A percentile compares a stretch with the other conserved stretches of the same genome.
phyloP scores from a whole-genome alignment of 441 rosid genomes.

The Melastoma candidum region DNA sequence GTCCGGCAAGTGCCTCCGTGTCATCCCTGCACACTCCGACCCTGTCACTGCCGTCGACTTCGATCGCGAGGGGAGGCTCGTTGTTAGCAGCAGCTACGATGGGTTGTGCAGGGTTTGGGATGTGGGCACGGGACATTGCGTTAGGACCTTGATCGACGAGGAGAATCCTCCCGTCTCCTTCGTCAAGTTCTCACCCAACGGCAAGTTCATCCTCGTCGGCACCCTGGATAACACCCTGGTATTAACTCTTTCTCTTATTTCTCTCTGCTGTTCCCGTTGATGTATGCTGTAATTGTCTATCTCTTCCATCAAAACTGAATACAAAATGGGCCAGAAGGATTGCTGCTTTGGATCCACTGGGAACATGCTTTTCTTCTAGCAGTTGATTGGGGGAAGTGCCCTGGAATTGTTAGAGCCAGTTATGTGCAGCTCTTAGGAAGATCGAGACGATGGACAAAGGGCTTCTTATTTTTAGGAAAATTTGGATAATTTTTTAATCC shows the following conservation, averaged over 20 bases:
- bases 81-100: constrained; percentile 85
- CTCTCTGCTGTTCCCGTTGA: background rate
- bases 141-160: constrained; percentile 80
- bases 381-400: too few species aligned
- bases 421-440: too few species aligned
- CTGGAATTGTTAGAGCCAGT: too few species aligned
- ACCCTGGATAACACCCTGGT: constrained; percentile 83
- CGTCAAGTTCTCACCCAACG: constrained; percentile 83
- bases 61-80: constrained; percentile 63
- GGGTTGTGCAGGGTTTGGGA: constrained; percentile 92
- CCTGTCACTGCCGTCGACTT: constrained; percentile 86
- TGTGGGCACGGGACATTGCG: constrained; percentile 73
- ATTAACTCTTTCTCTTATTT: constrained; percentile 8
- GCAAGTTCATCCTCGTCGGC: constrained; percentile 84
- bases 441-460: too few species aligned
- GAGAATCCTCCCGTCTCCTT: constrained; percentile 88
- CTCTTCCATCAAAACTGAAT: too few species aligned
- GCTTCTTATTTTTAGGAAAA: too few species aligned
- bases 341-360: too few species aligned
- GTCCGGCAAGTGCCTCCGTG: constrained; percentile 72
- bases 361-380: too few species aligned
- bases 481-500: too few species aligned
- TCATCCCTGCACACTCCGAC: constrained; percentile 86
- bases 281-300: too few species aligned
- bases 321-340: too few species aligned